phyloP scores from a whole-genome alignment of 257 asterid genomes.

The Capsicum rhomboideum region DNA sequence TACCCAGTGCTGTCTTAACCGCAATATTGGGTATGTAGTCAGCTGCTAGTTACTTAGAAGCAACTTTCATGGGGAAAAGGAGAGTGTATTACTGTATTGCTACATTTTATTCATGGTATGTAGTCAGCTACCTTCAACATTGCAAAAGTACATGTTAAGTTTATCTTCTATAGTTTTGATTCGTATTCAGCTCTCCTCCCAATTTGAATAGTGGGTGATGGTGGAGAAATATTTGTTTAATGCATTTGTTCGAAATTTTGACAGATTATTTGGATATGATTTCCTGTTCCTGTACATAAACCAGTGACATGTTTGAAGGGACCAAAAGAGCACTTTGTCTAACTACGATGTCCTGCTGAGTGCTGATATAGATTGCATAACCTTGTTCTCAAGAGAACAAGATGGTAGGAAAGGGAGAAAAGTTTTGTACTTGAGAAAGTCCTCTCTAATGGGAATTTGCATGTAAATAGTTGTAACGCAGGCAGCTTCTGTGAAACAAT shows the following conservation, averaged over 20 bases:
- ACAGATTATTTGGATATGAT: neutral
- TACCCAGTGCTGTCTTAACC: neutral
- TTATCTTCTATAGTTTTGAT: neutral
- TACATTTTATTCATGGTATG: neutral
- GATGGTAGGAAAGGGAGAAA: too few relatives aligned
- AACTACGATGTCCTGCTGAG: too few relatives aligned
- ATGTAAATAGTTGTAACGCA: neutral
- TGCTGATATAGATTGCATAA: too few relatives aligned
- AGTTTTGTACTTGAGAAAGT: neutral
- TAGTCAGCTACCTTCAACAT: neutral
- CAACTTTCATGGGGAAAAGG: neutral
- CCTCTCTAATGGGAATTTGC: neutral
- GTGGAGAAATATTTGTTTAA: neutral
- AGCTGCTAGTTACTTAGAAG: neutral
- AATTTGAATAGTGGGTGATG: neutral
- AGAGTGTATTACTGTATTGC: neutral
- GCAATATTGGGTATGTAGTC: neutral
- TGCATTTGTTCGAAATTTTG: neutral
- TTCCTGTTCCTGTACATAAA: neutral
- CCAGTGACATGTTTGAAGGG: neutral
- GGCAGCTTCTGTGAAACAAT: neutral
- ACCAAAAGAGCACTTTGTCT: too few relatives aligned
- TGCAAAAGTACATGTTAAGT: neutral
- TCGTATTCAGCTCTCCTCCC: neutral
- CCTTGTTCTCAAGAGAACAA: too few relatives aligned